Percentiles rank a stretch among this genome's conserved stretches.
These are phyloP conservation scores for Chamaecrista fasciculata DNA, from an alignment of 306 rosid genomes.

Conservation along the genomic window DNA sequence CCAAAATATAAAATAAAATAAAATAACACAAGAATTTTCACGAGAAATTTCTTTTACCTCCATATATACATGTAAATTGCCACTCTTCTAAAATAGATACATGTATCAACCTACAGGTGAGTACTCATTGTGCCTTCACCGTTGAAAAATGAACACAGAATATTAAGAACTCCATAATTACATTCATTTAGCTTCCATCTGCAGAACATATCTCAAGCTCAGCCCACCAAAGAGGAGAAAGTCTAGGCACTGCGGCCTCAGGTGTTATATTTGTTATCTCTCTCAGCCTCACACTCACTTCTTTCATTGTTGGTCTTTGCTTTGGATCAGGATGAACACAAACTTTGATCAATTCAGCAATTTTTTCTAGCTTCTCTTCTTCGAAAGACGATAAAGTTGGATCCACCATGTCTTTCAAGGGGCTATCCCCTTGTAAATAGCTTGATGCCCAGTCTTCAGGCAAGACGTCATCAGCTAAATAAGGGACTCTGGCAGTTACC, in stretches of 20 bases:
- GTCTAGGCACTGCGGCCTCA: constrained; percentile 72
- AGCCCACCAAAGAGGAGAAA: constrained; percentile 99
- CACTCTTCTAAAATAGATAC: constrained; percentile 38
- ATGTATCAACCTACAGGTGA: constrained; percentile 32
- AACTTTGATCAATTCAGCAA: constrained; percentile 52
- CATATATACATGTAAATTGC: constrained; percentile 53
- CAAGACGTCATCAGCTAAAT: constrained; percentile 46
- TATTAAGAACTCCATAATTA: constrained; percentile 34
- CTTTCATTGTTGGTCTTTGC: constrained; percentile 63
- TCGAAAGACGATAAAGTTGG: constrained; percentile 62
- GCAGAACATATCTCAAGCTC: constrained; percentile 81
- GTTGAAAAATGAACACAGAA: constrained; percentile 13
- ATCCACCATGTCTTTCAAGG: constrained; percentile 61
- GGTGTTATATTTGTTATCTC: constrained; percentile 74
- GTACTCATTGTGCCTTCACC: constrained; percentile 25
- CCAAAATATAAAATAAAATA: constrained; percentile 20
- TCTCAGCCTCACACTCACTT: constrained; percentile 57
- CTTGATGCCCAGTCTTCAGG: constrained; percentile 69
- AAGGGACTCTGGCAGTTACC: constrained; percentile 74
- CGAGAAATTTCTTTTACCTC: constrained; percentile 27
- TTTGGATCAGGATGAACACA: constrained; percentile 51
- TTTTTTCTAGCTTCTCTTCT: constrained; percentile 57
- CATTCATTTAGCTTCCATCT: constrained; percentile 52
- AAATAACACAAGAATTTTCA: constrained; percentile 14
- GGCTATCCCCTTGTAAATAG: constrained; percentile 48